Evolutionary conservation across 163 green algal species (phyloP), one percentile per base, ranked within the genome.

Genomic region (Chlamydomonas reinhardtii): DNA sequence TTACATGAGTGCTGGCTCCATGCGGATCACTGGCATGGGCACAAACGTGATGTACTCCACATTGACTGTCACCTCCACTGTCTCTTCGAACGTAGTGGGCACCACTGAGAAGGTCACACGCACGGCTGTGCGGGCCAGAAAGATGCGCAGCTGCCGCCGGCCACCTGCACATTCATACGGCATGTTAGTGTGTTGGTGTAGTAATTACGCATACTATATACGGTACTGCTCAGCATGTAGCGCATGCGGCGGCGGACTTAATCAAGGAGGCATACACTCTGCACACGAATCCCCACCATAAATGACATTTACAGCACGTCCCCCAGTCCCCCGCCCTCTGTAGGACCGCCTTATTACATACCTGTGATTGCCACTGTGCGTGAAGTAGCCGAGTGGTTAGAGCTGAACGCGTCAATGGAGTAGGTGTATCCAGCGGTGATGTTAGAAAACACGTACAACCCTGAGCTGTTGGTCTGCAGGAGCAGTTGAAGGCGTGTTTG

Each of bases 381-480:
- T 4, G 59, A 37, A 2, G 61, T n/a, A 9, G 75, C 22, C 8
- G 75, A 61, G 62, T 82, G 75, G 61, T 73, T 82, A 27, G 75
- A 35, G 27, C 59, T 73, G 75, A 82, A 73, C 31, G 75, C 75
- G 56, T 82, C 75, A 1, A 82, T 56, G 16, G 43, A 35, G 75
- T 82, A 82, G 1, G 75, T 82, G 56, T 82, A 82, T 2, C 75
- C 75, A 2, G 75, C 75, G 35, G 75, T 82, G 59, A 82, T 61
- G 34, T 73, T 73, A 6, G 20, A 0, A 17, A 82, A 82, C 0
- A 56, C 72, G 75, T 43, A 73, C 29, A 62, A 4, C 0, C 75
- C 75, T 16, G 24, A 31, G 75, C 24, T 37, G 59, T 73, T 62
- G 34, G 75, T 73, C 75, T 82, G 59, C 75, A 73, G 0, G 24